Evolutionary conservation across 345 rosid genomes (phyloP).

Genomic region (Punica granatum): DNA sequence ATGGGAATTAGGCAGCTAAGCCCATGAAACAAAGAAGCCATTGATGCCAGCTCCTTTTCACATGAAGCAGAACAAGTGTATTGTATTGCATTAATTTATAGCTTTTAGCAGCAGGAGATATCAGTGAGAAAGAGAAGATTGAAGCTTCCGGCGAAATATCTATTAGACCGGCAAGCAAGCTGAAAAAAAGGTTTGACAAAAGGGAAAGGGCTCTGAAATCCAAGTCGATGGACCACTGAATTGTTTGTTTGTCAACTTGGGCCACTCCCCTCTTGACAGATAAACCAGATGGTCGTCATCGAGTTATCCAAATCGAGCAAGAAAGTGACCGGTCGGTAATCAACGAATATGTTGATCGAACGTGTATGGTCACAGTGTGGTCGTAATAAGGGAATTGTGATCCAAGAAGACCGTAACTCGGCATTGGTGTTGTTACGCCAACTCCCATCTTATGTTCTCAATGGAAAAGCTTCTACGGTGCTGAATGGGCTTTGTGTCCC

Average conservation of each 20-base stretch:
- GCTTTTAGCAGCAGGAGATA: neutral
- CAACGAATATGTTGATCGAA: neutral
- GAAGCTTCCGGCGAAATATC: neutral
- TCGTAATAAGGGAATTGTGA: too few relatives aligned
- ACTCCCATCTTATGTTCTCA: too few relatives aligned
- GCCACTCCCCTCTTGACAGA: neutral
- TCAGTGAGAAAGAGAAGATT: neutral
- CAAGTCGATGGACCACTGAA: neutral
- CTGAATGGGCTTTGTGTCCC: too few relatives aligned
- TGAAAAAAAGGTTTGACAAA: neutral
- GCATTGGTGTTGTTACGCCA: too few relatives aligned
- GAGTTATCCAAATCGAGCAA: neutral
- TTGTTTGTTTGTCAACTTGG: neutral
- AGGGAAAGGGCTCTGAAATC: neutral
- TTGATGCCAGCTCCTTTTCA: neutral
- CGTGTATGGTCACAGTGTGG: too few relatives aligned
- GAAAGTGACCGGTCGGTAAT: neutral
- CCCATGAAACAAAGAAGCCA: conserved; percentile 2
- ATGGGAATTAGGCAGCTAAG: neutral
- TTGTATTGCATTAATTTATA: neutral
- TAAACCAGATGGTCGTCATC: neutral
- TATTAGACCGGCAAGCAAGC: neutral
- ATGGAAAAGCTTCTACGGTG: too few relatives aligned
- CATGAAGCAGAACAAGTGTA: neutral
- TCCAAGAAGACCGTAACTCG: too few relatives aligned